Evolutionary conservation across 805 yeast genomes (phyloP), one percentile per base, ranked within the genome.

Genomic region (Yamadazyma sp.): DNA sequence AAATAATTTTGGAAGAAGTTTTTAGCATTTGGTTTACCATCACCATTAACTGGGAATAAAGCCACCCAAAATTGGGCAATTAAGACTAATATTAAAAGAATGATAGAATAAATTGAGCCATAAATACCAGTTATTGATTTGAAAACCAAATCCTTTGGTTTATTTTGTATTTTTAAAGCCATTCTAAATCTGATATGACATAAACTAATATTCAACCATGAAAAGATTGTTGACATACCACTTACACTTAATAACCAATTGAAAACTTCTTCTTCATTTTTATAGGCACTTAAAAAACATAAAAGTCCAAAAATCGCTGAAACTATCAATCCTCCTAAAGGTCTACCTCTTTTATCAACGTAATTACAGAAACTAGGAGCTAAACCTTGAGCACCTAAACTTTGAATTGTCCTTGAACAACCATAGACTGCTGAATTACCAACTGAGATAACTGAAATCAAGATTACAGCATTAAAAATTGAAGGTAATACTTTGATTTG

Each of bases 341-440:
- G 73, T 50, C 73, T 59, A 24, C 71, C 73, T 29, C 45, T 54
- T 41, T 53, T 51, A 52, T 66, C 73, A 35, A 66, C 62, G 52
- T 62, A 65, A 36, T 52, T 60, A 39, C 65, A 61, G 26, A 52
- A 40, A 18, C 45, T 43, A n/a, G 89, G 89, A 31, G 79, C 83
- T 49, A 76, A 73, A 7, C 86, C 85, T 58, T 80, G 85, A 39
- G 77, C 79, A 12, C 87, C 81, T 49, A 83, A 62, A 15, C 86
- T 74, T 35, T 77, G 78, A 35, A 83, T 52, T 7, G 86, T 70
- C 69, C 91, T 74, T 32, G 88, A 80, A 42, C 80, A 74, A n/a
- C 82, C 85, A 54, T 72, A 83, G 27, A 82, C 76, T 2, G 88
- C 76, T 16, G 87, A 77, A 65, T 82, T 83, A 47, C 87, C 88